Base-by-base conservation (phyloP, 345 rosid species). In the Eucalyptus cloeziana region DNA sequence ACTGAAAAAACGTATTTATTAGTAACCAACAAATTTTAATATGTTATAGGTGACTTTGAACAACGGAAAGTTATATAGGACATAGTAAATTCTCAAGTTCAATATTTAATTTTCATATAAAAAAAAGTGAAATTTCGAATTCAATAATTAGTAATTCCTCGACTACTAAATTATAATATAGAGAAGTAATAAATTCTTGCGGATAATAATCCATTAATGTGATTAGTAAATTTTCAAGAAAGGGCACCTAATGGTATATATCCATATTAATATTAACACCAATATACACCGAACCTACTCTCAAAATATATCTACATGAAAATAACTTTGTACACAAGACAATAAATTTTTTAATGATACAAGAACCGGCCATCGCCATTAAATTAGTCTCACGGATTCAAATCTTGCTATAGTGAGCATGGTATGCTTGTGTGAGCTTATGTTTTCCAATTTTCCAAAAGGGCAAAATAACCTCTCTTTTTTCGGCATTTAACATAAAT, bases 281-380 rank as follows among this genome's bases (percentile, higher is more conserved):
- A 76, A 76, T 37, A 10, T 43, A 37, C 47, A 37, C 47, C 22
- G 27, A 40, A 76, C 47, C 40, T 76, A 1, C 45, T 76, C 15
- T 11, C 83, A 21, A 40, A 76, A 76, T 0, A 11, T 0, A 37
- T 76, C 47, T 2, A 37, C 13, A 76, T 76, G 45, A 0, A 5
- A 76, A 21, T 21, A 37, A 21, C 45, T 76, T 3, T 76, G 43
- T 21, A 76, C 47, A 21, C 83, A 6, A 6, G 47, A 76, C 25
- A 10, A 76, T 21, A 76, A 37, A 1, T 40, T 76, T 40, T 40
- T 13, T 21, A 21, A 40, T 40, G 83, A 40, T 76, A 5, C 15
- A 40, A 76, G 15, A 76, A 76, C 8, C 16, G 25, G 83, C 30
- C 47, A 40, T 76, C 47, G 9, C 47, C 83, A 40, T 21, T 10